A percentile compares a stretch with the other conserved stretches of the same genome.
These are phyloP conservation scores for Helminthosporium solani DNA, from an alignment of 2,329 filamentous ascomycete genomes.

Conservation along the genomic window DNA sequence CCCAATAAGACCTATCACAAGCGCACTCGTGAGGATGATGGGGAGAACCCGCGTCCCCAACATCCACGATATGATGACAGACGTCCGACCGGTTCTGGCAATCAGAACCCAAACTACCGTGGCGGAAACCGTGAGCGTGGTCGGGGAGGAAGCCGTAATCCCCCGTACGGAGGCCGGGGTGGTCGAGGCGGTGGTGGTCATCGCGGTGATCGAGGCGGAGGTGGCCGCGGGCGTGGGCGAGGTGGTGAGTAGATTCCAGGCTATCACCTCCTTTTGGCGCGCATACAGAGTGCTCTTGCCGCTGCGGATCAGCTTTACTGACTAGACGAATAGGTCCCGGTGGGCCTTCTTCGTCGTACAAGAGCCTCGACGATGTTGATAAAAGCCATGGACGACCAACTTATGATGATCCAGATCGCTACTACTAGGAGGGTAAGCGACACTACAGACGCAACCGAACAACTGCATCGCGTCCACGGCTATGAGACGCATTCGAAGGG, in stretches of 20 bases:
- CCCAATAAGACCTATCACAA: constrained; percentile 57
- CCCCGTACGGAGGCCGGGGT: constrained; percentile 32
- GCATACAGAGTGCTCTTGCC: not conserved
- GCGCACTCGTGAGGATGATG: constrained; percentile 32
- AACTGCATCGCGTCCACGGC: no score
- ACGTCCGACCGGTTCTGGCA: constrained; percentile 15
- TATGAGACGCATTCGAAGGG: no score
- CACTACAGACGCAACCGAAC: not conserved
- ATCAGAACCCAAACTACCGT: constrained; percentile 20
- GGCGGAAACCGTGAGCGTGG: constrained; percentile 38
- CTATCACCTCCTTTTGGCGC: no score
- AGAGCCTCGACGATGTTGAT: constrained; percentile 48
- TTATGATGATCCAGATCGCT: constrained; percentile 36
- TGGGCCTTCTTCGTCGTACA: constrained; percentile 36
- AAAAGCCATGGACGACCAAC: constrained; percentile 28
- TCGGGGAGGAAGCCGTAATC: constrained; percentile 28
- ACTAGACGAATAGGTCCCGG: not conserved
- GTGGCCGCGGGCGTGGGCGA: constrained; percentile 33
- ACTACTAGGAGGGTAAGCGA: constrained; percentile 22
- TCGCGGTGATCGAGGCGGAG: constrained; percentile 42
- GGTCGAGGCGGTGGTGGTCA: constrained; percentile 49
- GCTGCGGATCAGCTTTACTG: not conserved
- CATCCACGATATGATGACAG: constrained; percentile 27
- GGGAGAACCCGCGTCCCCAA: constrained; percentile 46
- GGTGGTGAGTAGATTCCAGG: constrained; percentile 13